Evolutionary conservation across 768 basidiomycete genomes (phyloP).

Genomic region (Boletus edulis): DNA sequence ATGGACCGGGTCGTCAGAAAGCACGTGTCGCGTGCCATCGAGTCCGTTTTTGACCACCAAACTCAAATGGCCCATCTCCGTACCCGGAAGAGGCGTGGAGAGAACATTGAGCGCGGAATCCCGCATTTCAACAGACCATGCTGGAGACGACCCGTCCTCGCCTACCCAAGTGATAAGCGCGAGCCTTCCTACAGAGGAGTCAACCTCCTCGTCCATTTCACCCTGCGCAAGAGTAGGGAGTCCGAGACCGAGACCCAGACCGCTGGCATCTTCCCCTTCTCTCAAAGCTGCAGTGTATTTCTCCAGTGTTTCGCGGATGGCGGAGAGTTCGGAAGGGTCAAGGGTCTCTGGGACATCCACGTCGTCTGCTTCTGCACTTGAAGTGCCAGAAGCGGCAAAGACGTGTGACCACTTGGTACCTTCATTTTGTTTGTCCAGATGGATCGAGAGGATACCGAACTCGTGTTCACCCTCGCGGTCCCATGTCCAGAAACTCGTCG

Average conservation of each 20-base stretch:
- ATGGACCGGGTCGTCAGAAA: slow-evolving; percentile 30
- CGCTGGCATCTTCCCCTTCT: slow-evolving; percentile 57
- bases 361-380: slow-evolving; percentile 38
- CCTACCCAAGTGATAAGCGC: slow-evolving; percentile 68
- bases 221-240: slow-evolving; percentile 82
- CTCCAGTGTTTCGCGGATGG: slow-evolving; percentile 78
- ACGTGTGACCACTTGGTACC: slow-evolving; percentile 86
- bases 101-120: slow-evolving; percentile 50
- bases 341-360: slow-evolving; percentile 84
- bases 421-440: slow-evolving; percentile 84
- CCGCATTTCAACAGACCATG: slow-evolving; percentile 39
- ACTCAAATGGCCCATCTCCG: slow-evolving; percentile 28
- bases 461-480: slow-evolving; percentile 70
- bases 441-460: slow-evolving; percentile 73
- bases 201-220: slow-evolving; percentile 91
- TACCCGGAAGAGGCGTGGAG: slow-evolving; percentile 70
- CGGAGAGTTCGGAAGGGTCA: slow-evolving; percentile 77
- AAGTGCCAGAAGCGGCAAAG: slow-evolving; percentile 55
- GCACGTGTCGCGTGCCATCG: slow-evolving; percentile 64
- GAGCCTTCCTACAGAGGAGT: slow-evolving; percentile 65
- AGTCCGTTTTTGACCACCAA: slow-evolving; percentile 70
- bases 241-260: slow-evolving; percentile 61
- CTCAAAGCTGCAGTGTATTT: slow-evolving; percentile 74
- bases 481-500: slow-evolving; percentile 92
- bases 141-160: slow-evolving; percentile 44